A percentile compares a stretch with the other conserved stretches of the same genome.
Evolutionary conservation across 768 basidiomycete genomes (phyloP).

Genomic region (Dioszegia aurantiaca): DNA sequence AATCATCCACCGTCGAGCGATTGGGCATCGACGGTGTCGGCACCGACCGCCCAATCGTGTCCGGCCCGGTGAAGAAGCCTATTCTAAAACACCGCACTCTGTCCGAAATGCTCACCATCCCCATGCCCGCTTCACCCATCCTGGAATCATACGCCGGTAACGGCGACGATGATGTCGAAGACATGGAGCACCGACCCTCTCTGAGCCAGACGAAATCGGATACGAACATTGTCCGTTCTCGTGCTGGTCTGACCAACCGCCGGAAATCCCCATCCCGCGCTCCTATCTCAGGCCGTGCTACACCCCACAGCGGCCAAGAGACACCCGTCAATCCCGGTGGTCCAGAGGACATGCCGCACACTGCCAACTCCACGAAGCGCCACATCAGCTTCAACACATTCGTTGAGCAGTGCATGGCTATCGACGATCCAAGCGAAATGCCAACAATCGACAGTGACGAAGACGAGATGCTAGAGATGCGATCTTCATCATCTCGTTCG

Average conservation of each 20-base stretch:
- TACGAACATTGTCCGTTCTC: conserved; percentile 62
- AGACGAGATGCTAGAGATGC: conserved; percentile 68
- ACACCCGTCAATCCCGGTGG: conserved; percentile 24
- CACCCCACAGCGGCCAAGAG: conserved; percentile 12
- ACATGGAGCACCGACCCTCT: conserved; percentile 61
- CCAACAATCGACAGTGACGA: conserved; percentile 55
- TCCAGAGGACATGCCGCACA: conserved; percentile 20
- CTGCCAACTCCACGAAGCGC: conserved; percentile 57
- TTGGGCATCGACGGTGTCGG: conserved; percentile 56
- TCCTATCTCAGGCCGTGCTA: conserved; percentile 50
- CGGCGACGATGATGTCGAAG: conserved; percentile 56
- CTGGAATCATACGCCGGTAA: conserved; percentile 55
- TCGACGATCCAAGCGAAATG: conserved; percentile 53
- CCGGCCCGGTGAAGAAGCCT: conserved; percentile 60
- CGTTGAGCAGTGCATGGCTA: conserved; percentile 84
- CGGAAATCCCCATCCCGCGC: conserved; percentile 69
- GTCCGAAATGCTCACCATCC: conserved; percentile 77
- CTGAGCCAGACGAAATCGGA: conserved; percentile 84
- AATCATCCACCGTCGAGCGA: conserved; percentile 56
- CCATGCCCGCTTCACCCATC: conserved; percentile 64
- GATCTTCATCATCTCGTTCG: conserved; percentile 53
- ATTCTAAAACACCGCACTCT: conserved; percentile 96
- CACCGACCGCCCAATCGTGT: conserved; percentile 23
- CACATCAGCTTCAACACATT: conserved; percentile 98
- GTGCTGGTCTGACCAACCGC: conserved; percentile 52